Evolutionary conservation across 768 basidiomycete genomes (phyloP), one percentile per base, ranked within the genome.

Genomic region (Pleurotus platypus): DNA sequence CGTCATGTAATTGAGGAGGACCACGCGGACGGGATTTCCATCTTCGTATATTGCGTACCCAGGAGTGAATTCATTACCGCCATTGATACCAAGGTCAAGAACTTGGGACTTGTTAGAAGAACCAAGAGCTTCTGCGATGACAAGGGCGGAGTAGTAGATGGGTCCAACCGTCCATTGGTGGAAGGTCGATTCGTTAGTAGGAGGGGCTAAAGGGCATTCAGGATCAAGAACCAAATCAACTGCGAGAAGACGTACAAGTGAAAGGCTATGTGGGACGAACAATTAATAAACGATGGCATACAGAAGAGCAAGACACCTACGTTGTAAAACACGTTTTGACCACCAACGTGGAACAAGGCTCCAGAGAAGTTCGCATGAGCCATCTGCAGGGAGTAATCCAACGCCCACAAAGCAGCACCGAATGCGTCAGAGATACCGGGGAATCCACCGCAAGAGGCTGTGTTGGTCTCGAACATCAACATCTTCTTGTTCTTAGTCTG

Each of bases 31-130:
- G 3, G 86, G 81, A 3, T 67, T 72, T 15, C 82, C 83, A 57
- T 86, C 78, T 67, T 93, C 89, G 65, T 92, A 92, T 54, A 93
- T 80, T 5, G 81, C 87, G 65, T 91, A 87, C 5, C 80, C 76
- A 58, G 90, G 87, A 4, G 86, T 87, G 60, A 72, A 81, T 12
- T 76, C 72, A 62, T 73, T 81, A n/a, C 69, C 77, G 46, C 63
- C 64, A 61, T 81, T 83, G 47, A 78, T 75, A n/a, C 67, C 67
- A 30, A 90, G 75, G 68, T 93, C 91, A 35, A 89, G 70, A 27
- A 93, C 76, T 58, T 82, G 87, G 1, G 87, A 82, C 1, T 68
- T 72, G 68, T 85, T 85, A 40, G 81, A 79, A 46, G 77, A 73
- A n/a, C 89, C 90, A 30, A 92, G 75, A 3, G 79, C 76, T 67